Base-by-base conservation (phyloP, 208 protist species). In the Leishmania braziliensis region DNA sequence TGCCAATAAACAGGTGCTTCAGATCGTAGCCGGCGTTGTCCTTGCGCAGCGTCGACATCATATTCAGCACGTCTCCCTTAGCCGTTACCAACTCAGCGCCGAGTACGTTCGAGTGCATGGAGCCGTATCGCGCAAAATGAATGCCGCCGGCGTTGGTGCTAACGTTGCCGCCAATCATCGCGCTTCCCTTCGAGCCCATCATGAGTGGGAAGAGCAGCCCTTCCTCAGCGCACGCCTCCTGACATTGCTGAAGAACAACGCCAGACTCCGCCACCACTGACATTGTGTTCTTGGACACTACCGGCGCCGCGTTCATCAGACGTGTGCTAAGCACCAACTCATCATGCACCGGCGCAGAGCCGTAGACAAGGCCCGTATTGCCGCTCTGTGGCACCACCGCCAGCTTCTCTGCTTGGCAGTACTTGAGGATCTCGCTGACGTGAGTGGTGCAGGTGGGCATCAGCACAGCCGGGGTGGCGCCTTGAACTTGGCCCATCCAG, bases 91-190 rank as follows among this genome's bases (percentile, higher is more conserved):
- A 97, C 82, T 99, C 93, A 4, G 99, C 68, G 26, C 98, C 98
- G 18, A 99, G 91, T 43, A 99, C 91, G 84, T 96, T 99, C 16
- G 93, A 92, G 79, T 99, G 98, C 81, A 99, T 91, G 36, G 93
- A 97, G 51, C 98, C 98, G 85, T 99, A 99, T 46, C 98, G 92
- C 23, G 98, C 84, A 79, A 96, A 98, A 77, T 98, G 91, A 46
- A 99, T 93, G n/a, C 99, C 99, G 50, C 99, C 98, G 6, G 98
- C 99, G 86, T 99, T 99, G 20, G 98, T 99, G 56, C 96, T 95
- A 18, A 99, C 89, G 86, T 98, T 99, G 43, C 99, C 99, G 71
- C 99, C 99, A 65, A 99, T 98, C 71, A 98, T 95, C 80, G 98
- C 98, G 84, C 94, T 98, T 33, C 98, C 99, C 82, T 98, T 99